Evolutionary conservation across 163 green algal genomes (phyloP).

Genomic region (Scenedesmus sp.): DNA sequence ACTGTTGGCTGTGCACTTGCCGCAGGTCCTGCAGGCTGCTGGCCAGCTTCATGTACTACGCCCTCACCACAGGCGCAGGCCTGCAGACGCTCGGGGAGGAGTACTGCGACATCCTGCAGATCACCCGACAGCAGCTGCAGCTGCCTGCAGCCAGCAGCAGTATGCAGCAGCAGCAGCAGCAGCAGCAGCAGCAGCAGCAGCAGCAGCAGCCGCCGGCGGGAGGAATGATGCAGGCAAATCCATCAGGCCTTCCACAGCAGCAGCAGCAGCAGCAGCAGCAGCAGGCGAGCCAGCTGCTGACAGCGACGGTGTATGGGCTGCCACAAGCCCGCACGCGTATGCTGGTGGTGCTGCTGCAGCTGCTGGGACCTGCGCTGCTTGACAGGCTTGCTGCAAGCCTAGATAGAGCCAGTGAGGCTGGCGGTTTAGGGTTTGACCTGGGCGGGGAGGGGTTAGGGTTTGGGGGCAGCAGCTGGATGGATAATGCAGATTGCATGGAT

Average conservation of each 20-base stretch:
- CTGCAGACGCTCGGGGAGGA: slow-evolving; percentile 85
- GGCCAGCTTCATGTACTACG: slow-evolving; percentile 76
- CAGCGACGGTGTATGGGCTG: slow-evolving; percentile 28
- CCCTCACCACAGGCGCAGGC: slow-evolving; percentile 79
- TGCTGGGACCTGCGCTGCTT: slow-evolving; percentile 46
- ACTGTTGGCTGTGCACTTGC: not conserved
- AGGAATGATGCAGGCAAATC: not conserved
- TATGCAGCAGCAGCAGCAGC: slow-evolving; percentile 7
- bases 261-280: slow-evolving; percentile 27
- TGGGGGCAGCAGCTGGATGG: not conserved
- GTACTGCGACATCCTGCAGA: slow-evolving; percentile 84
- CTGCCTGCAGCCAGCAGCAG: not conserved
- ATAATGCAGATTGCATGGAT: not conserved
- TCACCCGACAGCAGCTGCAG: slow-evolving; percentile 36
- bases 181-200: no score
- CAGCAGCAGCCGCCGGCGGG: no score
- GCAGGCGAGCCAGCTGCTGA: not conserved
- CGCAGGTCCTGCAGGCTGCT: slow-evolving; percentile 76
- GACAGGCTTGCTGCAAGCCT: slow-evolving; percentile 25
- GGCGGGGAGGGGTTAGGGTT: not conserved
- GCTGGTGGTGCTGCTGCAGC: slow-evolving; percentile 72
- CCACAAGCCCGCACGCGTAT: slow-evolving; percentile 46
- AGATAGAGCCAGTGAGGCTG: slow-evolving; percentile 23
- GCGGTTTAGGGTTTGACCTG: not conserved
- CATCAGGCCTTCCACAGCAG: not conserved